Evolutionary conservation across 495 filamentous ascomycete genomes (phyloP), one percentile per base, ranked within the genome.

Genomic region (Tuber indicum): DNA sequence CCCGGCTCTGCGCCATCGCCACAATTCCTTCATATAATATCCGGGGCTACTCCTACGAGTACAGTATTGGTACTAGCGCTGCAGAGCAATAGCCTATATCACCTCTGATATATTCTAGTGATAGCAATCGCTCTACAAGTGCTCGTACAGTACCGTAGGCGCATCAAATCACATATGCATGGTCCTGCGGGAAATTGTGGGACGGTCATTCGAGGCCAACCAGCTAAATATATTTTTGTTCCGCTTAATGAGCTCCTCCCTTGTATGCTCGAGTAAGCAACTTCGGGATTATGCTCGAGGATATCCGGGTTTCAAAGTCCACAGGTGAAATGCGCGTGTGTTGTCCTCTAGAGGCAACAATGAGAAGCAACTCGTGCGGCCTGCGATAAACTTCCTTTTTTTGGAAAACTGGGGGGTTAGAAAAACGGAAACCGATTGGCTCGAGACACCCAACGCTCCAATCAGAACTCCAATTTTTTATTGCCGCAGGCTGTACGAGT

Each of bases 271-370:
- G 32, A 32, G 5, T 21, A 14, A n/a, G 44, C 8, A n/a, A 12
- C 52, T n/a, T 62, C 52, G 23, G 52, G 10, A 62, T 62, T n/a
- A 62, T 26, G 49, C 49, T 62, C 10, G n/a, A 62, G 58, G 58
- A 36, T 66, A 66, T 66, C 58, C 58, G 26, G 58, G 58, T 66
- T 66, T 66, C 58, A 66, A 66, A 66, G 32, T 66, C 58, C 58
- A 66, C 58, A 66, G 32, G 58, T 26, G 58, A 66, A 66, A 66
- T 36, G 26, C 26, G 58, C 32, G 58, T 32, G 58, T 66, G 26
- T 7, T 66, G 12, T n/a, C 26, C 58, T 17, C 32, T 66, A 36
- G n/a, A 62, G 52, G 52, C 3, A 62, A 14, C 23, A 12, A n/a
- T 9, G n/a, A 32, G n/a, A 62, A 41, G 39, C 4, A 41, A 2